phyloP scores from a whole-genome alignment of 306 rosid genomes.

The Prinsepia uniflora region DNA sequence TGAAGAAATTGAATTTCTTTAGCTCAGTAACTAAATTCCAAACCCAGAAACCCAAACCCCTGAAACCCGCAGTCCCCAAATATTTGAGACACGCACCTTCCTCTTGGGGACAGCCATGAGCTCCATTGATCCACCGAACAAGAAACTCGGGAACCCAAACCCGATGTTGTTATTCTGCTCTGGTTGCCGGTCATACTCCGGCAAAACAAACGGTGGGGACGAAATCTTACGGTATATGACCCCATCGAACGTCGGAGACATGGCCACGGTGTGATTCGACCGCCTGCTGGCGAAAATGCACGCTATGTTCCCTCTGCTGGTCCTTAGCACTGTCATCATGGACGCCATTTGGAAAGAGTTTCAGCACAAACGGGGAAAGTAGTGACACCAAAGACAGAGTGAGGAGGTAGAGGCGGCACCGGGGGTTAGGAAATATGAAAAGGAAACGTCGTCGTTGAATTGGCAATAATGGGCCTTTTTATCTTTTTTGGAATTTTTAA shows the following conservation, averaged over 20 bases:
- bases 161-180: conserved; percentile 1
- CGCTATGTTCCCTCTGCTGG: conserved; percentile 23
- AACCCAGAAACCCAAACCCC: conserved; percentile 3
- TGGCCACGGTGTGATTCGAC: conserved; percentile 34
- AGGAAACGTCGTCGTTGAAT: not conserved
- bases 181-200: conserved; percentile 34
- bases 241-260: conserved; percentile 47
- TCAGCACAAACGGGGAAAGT: not conserved
- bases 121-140: conserved; percentile 65
- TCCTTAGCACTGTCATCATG: conserved; percentile 35
- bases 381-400: not conserved
- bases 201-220: conserved; percentile 39
- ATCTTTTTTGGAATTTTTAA: too few relatives aligned
- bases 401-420: not conserved
- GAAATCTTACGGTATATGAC: conserved; percentile 23
- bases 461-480: too few relatives aligned
- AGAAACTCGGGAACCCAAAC: conserved; percentile 42
- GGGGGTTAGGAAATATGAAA: not conserved
- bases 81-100: conserved; percentile 33
- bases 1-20: too few relatives aligned
- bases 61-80: not conserved
- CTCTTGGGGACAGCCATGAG: conserved; percentile 86
- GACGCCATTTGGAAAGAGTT: conserved; percentile 30
- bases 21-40: not conserved
- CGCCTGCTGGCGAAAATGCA: conserved; percentile 37